Base-by-base conservation (phyloP, 148 eudicot genomes). In the Amaranthus hypochondriacus region DNA sequence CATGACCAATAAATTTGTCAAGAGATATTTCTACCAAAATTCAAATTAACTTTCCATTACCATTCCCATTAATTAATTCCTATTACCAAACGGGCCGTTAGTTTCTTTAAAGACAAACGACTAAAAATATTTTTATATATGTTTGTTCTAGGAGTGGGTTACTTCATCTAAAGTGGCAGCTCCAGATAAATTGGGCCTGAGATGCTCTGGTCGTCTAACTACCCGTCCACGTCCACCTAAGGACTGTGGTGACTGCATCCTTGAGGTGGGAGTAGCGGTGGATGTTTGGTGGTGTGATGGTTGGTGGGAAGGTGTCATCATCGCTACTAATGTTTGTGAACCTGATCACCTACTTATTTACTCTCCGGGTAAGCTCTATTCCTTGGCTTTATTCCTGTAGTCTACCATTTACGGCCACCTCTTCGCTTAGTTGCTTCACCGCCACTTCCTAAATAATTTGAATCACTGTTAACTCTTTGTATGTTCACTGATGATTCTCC, bases 201-300 rank as follows among this genome's bases (percentile, higher is more conserved):
- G 97, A 82, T 79, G 78, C 73, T 51, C 81, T 59, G 85, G 87
- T 21, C 93, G 97, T 46, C 88, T 81, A 12, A 86, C 86, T 42
- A 78, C 83, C 59, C 83, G 96, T 80, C 97, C 97, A 11, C 70
- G 62, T 75, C 87, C 78, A 47, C 69, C 66, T 48, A 70, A 44
- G 42, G 73, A 85, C 54, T 65, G 71, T 47, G 56, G 56, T 43
- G 79, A 76, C 68, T 53, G 47, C 67, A 71, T 65, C 48, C 70
- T 81, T 66, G 90, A 81, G 77, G 85, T 85, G 52, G 97, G 97
- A 59, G 71, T 79, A 78, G 83, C 91, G 2, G 96, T 89, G 11
- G 97, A 92, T 72, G 87, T 87, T 44, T 92, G 97, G 97, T 92
- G 97, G 97, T 77, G 88, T 72, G 93, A 90, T 87, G 97, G 97